Conservation (phyloP, 2,329 filamentous ascomycete species). For the Ophiostoma sp. region DNA sequence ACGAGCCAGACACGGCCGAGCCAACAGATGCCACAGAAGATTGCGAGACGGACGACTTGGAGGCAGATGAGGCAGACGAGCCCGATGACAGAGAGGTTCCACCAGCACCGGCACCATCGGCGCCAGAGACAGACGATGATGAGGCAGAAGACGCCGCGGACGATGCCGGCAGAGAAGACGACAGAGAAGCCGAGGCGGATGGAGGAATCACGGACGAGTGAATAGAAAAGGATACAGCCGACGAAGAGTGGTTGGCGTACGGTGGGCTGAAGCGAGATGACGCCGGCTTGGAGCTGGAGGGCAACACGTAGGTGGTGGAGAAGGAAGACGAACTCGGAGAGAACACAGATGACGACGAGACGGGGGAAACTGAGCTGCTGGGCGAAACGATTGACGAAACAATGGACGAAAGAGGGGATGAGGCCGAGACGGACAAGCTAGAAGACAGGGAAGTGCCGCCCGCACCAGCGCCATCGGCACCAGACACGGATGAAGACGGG, state of each 20-base stretch:
- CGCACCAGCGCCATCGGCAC: neutral
- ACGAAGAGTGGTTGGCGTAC: neutral
- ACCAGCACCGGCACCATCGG: neutral
- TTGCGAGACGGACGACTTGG: neutral
- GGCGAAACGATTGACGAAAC: neutral
- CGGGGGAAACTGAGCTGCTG: neutral
- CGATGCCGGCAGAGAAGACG: neutral
- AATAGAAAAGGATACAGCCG: neutral
- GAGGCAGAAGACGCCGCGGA: neutral
- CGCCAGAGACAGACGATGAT: neutral
- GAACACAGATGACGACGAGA: neutral
- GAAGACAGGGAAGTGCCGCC: neutral
- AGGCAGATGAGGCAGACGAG: neutral
- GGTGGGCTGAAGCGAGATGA: neutral
- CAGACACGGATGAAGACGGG: neutral
- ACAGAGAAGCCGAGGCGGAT: neutral
- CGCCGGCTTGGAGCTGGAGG: neutral
- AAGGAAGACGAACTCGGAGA: neutral
- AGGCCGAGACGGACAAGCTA: neutral
- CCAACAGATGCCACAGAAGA: neutral
- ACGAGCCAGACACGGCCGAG: neutral
- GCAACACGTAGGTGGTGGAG: neutral
- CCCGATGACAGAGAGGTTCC: neutral
- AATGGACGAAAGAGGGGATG: neutral
- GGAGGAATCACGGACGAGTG: neutral